phyloP scores from a whole-genome alignment of 2,329 filamentous ascomycete genomes.

The Capronia epimyces region DNA sequence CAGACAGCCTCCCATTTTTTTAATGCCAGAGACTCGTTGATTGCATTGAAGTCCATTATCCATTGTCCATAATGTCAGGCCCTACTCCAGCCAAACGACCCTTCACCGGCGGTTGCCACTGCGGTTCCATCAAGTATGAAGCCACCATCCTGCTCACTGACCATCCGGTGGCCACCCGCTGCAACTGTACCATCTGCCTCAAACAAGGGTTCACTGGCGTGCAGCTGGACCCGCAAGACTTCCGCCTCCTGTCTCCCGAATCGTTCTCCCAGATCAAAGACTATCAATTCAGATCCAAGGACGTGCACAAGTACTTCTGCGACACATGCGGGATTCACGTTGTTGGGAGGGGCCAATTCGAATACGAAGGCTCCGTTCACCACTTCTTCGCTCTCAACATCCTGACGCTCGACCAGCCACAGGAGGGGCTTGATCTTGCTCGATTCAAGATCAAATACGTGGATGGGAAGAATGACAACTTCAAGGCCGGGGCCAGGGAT shows the following conservation, averaged over 20 bases:
- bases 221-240: slow-evolving; percentile 14
- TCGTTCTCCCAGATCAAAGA: slow-evolving; percentile 17
- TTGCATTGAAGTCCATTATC: too few relatives aligned
- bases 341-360: slow-evolving; percentile 11
- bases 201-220: slow-evolving; percentile 20
- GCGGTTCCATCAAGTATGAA: slow-evolving; percentile 50
- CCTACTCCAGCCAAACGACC: slow-evolving; percentile 20
- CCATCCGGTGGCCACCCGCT: slow-evolving; percentile 13
- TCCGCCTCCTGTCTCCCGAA: slow-evolving; percentile 19
- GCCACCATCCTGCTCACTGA: slow-evolving; percentile 33
- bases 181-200: slow-evolving; percentile 29
- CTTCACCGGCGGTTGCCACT: slow-evolving; percentile 51
- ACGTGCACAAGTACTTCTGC: slow-evolving; percentile 27
- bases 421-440: slow-evolving; percentile 26
- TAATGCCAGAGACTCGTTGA: too few relatives aligned
- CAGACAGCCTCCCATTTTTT: background rate
- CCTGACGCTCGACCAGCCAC: slow-evolving; percentile 26
- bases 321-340: slow-evolving; percentile 23
- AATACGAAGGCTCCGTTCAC: slow-evolving; percentile 8
- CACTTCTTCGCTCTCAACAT: slow-evolving; percentile 23
- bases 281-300: slow-evolving; percentile 15
- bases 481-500: slow-evolving; percentile 8
- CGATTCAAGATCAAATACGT: slow-evolving; percentile 18
- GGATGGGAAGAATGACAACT: slow-evolving; percentile 22
- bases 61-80: background rate